Evolutionary conservation across 2,329 filamentous ascomycete species (phyloP), one percentile per base, ranked within the genome.

Genomic region (Helotiales sp.): DNA sequence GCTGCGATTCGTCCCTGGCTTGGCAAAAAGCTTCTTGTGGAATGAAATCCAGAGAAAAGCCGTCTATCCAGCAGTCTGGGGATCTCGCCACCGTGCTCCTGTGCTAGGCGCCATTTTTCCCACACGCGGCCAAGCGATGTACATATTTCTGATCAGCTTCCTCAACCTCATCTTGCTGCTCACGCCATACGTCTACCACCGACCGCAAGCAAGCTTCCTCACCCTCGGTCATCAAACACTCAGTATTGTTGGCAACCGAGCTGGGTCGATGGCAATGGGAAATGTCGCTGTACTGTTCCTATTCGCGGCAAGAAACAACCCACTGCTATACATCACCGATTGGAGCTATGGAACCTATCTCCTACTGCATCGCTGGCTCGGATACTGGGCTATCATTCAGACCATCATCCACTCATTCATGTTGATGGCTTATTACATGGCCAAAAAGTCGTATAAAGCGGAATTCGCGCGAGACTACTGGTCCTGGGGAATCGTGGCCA

Each of bases 361-460:
- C 13, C 32, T 55, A 2, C 28, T 55, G 5, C 52, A 55, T 55
- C 52, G 52, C 11, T 55, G 52, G 52, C 26, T 55, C 11, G 52
- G 52, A 37, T 55, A 55, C 32, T 55, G 52, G 28, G 28, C 52
- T 2, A 55, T 55, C 26, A 55, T 55, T 8, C 52, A 34, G 28
- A 55, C 52, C 2, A 24, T 55, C 24, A 34, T 55, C 8, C 52
- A 55, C 22, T 55, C 52, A 13, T 20, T 55, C 52, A 55, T 55
- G 52, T 11, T 55, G 28, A 55, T 55, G 52, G 52, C 52, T n/a
- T n/a, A 55, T 20, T 55, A 55, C 20, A 55, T 55, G 28, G n/a
- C 2, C 2, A 24, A 30, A 15, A 28, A 30, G 1, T 20, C 20
- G 26, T 55, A 55, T 13, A 32, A 32, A 15, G 32, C 28, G 4